Evolutionary conservation across 345 rosid species (phyloP).

Genomic region (Rhizophora apiculata): DNA sequence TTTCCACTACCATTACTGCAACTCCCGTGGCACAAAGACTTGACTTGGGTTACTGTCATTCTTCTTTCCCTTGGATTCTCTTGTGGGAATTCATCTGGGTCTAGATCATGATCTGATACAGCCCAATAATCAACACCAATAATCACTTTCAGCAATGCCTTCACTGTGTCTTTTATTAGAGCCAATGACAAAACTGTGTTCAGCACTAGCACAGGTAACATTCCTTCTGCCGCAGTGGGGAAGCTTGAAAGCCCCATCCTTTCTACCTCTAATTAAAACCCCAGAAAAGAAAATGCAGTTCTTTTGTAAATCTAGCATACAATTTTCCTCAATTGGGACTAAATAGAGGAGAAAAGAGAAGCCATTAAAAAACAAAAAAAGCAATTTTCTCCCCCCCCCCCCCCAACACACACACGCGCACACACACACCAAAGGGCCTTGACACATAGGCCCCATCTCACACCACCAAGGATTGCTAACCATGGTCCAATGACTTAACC

Average conservation of each 20-base stretch:
- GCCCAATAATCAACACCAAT: conserved; percentile 9
- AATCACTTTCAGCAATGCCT: conserved; percentile 32
- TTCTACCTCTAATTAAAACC: not conserved
- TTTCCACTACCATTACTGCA: not conserved
- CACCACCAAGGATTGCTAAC: conserved; percentile 23
- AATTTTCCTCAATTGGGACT: not conserved
- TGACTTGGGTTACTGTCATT: conserved; percentile 52
- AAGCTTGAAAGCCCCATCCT: conserved; percentile 73
- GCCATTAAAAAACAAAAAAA: too few species aligned
- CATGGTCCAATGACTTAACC: conserved; percentile 17
- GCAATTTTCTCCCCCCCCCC: not conserved
- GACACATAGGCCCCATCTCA: conserved; percentile 9
- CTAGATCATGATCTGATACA: conserved; percentile 9
- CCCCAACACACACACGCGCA: too few species aligned
- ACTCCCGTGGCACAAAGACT: conserved; percentile 27
- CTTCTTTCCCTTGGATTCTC: conserved; percentile 31
- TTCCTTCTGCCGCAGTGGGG: conserved; percentile 57
- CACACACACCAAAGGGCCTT: not conserved
- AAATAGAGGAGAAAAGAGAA: not conserved
- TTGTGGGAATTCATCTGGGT: conserved; percentile 20
- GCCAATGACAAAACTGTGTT: conserved; percentile 60
- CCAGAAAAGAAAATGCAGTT: not conserved
- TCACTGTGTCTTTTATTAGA: conserved; percentile 51
- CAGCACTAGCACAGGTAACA: conserved; percentile 62
- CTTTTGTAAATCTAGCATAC: not conserved